A percentile compares a stretch with the other conserved stretches of the same genome.
phyloP scores from a whole-genome alignment of 1,284 basidiomycete genomes.

The Ustilago sp. region DNA sequence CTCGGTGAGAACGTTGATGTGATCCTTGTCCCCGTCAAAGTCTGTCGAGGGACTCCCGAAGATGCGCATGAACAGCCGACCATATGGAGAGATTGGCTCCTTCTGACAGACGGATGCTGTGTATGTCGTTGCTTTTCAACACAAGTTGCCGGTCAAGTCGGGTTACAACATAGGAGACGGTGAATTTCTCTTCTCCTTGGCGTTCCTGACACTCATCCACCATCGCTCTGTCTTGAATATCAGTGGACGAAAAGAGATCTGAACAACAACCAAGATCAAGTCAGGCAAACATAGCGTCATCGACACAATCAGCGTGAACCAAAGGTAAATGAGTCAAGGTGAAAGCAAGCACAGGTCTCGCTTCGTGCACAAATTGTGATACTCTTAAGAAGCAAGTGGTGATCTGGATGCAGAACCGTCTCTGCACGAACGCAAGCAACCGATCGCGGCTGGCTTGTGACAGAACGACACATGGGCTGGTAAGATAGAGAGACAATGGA shows the following conservation, averaged over 20 bases:
- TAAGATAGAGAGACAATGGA: no score
- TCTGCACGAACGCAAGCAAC: not conserved
- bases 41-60: not conserved
- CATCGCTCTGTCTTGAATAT: not conserved
- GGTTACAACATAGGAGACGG: not conserved
- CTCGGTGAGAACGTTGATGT: no score
- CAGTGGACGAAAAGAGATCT: not conserved
- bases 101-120: not conserved
- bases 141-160: not conserved
- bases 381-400: not conserved
- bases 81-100: not conserved
- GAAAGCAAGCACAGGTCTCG: not conserved
- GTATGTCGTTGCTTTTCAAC: not conserved
- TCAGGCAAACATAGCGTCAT: not conserved
- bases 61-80: not conserved
- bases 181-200: not conserved
- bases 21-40: no score
- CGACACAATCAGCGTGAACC: no score
- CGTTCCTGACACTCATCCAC: not conserved
- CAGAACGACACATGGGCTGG: no score
- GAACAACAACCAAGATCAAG: not conserved
- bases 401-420: not conserved
- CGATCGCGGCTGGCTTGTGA: not conserved
- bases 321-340: not conserved
- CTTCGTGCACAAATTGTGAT: not conserved